These are phyloP conservation scores for Dissophora ornata DNA, from an alignment of 192 early-diverging fungal species.

Conservation along the genomic window DNA sequence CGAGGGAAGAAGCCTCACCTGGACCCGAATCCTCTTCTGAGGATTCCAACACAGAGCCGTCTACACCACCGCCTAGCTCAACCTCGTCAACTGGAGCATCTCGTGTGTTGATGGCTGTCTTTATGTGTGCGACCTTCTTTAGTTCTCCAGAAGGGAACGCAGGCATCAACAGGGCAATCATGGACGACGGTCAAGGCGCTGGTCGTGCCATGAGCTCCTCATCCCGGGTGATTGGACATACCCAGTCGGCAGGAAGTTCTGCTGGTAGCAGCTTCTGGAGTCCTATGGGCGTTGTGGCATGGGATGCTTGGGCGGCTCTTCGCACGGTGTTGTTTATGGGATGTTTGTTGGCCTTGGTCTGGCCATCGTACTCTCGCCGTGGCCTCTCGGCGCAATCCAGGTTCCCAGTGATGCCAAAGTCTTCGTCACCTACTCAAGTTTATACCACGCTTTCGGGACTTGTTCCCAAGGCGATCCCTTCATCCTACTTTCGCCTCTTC, in stretches of 20 bases:
- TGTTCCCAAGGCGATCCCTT: conserved; percentile 42
- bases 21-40: conserved; percentile 25
- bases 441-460: conserved; percentile 43
- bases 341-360: conserved; percentile 44
- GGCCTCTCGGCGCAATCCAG: conserved; percentile 43
- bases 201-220: conserved; percentile 44
- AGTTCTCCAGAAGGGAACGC: conserved; percentile 47
- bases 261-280: conserved; percentile 1
- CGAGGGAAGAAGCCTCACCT: conserved; percentile 18
- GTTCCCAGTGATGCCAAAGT: conserved; percentile 47
- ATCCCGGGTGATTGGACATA: conserved; percentile 10
- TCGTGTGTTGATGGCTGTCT: conserved; percentile 69
- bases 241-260: neutral
- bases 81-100: conserved; percentile 42
- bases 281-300: conserved; percentile 21
- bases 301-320: conserved; percentile 48
- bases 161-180: conserved; percentile 26
- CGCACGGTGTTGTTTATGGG: conserved; percentile 44
- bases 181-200: conserved; percentile 48
- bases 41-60: conserved; percentile 29
- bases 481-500: conserved; percentile 41
- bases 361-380: conserved; percentile 44
- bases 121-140: conserved; percentile 69
- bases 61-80: conserved; percentile 53
- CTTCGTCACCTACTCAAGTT: conserved; percentile 26